Evolutionary conservation across 169 alveolate genomes (phyloP).

Genomic region (Plasmodium vinckei): DNA sequence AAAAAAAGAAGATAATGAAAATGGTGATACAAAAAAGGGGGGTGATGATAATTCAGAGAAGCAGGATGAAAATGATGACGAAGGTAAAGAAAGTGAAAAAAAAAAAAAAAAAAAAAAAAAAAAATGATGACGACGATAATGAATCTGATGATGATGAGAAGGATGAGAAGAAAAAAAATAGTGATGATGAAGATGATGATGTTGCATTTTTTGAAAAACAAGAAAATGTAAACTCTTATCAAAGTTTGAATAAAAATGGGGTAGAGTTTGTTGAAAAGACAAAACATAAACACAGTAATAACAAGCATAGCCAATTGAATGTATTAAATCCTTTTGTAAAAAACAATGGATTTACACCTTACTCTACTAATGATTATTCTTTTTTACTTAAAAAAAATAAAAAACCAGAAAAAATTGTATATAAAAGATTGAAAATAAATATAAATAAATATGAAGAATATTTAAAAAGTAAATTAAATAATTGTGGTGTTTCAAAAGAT

Average conservation of each 20-base stretch:
- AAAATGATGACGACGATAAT: background rate
- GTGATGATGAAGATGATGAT: slow-evolving; percentile 6
- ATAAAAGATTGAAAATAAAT: slow-evolving; percentile 46
- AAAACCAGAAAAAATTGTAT: slow-evolving; percentile 10
- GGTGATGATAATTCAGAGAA: slow-evolving; percentile 5
- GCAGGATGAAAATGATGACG: background rate
- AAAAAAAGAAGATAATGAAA: background rate
- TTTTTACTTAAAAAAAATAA: slow-evolving; percentile 1
- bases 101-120: background rate
- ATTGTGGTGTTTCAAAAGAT: slow-evolving; percentile 32
- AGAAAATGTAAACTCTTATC: background rate
- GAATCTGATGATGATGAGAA: slow-evolving; percentile 19
- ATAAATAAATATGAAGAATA: slow-evolving; percentile 55
- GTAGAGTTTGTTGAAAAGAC: too few species aligned
- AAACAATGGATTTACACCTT: too few species aligned
- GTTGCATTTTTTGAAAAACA: slow-evolving; percentile 20
- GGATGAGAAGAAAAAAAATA: background rate
- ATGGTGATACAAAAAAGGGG: background rate
- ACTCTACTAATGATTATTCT: background rate
- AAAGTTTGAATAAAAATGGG: too few species aligned
- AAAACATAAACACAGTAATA: too few species aligned
- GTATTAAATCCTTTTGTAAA: too few species aligned
- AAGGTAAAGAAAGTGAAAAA: background rate
- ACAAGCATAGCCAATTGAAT: too few species aligned
- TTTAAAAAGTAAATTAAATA: slow-evolving; percentile 32